Base-by-base conservation (phyloP, 2,329 filamentous ascomycete genomes). In the Beauveria brongniartii region DNA sequence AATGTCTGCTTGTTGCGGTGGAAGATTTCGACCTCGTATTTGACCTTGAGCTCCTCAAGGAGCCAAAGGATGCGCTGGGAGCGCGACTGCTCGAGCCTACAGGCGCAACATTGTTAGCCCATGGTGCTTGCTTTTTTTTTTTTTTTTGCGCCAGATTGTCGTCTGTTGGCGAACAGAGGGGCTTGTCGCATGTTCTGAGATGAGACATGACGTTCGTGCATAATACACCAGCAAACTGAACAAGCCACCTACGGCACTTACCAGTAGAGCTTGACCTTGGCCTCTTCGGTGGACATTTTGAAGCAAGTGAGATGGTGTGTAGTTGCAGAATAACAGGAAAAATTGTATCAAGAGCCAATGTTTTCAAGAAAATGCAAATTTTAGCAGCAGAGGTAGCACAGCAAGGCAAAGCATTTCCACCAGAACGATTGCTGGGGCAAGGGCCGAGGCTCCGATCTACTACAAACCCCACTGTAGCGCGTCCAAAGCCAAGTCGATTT, bases 1-100 rank as follows among this genome's bases (percentile, higher is more conserved):
- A 78, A 81, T 60, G 87, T 82, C 61, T 77, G 69, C 60, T 74
- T 76, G 64, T 79, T 71, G 58, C 92, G 87, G 72, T 90, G 91
- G 80, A 89, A 94, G 59, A 88, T 81, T 69, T 93, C 85, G 62
- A 97, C 76, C 64, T 92, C 84, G 74, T 96, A 96, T 30, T 87
- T 81, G 40, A 96, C 73, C 48, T 88, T 81, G 64, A 94, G 85
- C 73, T 93, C 91, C 71, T 94, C 90, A 48, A 96, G 82, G 7
- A 96, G 85, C 90, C 90, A 96, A 50, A 94, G 77, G 62, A 93
- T 88, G 64, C 90, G 86, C 73, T 95, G 90, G 14, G 90, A 85
- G 66, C 92, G 89, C 61, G 91, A 95, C 67, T 88, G 80, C 67
- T 93, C 84, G 63, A 96, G 87, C 91, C 91, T 95, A 66, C n/a